Conservation (phyloP, 768 basidiomycete genomes). For the Termitomyces sp. region DNA sequence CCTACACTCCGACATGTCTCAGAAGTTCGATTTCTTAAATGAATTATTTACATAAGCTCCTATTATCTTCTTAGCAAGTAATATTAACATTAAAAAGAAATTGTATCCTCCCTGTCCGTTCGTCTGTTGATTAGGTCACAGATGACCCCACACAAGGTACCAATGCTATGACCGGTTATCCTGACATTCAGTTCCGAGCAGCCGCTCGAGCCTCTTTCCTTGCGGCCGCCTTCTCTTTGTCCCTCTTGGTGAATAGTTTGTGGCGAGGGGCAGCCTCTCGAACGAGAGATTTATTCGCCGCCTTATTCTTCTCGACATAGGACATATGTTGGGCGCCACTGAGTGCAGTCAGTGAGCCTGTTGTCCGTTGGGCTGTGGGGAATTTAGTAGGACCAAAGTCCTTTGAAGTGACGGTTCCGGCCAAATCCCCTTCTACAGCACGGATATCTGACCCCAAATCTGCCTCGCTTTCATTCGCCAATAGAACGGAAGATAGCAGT, state of each 20-base stretch:
- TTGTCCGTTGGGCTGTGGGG: conserved; percentile 69
- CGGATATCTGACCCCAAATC: conserved; percentile 83
- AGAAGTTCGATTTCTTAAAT: conserved; percentile 2
- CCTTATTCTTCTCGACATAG: conserved; percentile 89
- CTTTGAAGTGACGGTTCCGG: conserved; percentile 82
- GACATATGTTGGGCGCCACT: conserved; percentile 92
- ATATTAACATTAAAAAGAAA: neutral
- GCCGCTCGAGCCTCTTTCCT: conserved; percentile 36
- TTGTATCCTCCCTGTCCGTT: neutral
- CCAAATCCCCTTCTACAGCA: conserved; percentile 78
- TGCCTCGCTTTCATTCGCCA: conserved; percentile 87
- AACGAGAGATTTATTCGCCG: conserved; percentile 77
- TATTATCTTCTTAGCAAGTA: conserved; percentile 7
- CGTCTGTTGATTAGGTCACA: conserved; percentile 1
- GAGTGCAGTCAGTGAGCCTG: conserved; percentile 76
- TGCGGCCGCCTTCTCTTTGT: conserved; percentile 62
- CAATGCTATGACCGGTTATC: conserved; percentile 9
- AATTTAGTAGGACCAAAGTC: conserved; percentile 77
- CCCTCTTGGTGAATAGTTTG: conserved; percentile 80
- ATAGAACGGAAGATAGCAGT: conserved; percentile 85
- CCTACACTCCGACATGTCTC: conserved; percentile 12
- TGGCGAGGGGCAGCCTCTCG: conserved; percentile 52
- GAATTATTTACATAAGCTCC: conserved; percentile 4
- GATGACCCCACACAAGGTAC: conserved; percentile 6
- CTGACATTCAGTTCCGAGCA: conserved; percentile 15